Evolutionary conservation across 2,329 filamentous ascomycete genomes (phyloP).

Genomic region (Ophiostoma sp.): DNA sequence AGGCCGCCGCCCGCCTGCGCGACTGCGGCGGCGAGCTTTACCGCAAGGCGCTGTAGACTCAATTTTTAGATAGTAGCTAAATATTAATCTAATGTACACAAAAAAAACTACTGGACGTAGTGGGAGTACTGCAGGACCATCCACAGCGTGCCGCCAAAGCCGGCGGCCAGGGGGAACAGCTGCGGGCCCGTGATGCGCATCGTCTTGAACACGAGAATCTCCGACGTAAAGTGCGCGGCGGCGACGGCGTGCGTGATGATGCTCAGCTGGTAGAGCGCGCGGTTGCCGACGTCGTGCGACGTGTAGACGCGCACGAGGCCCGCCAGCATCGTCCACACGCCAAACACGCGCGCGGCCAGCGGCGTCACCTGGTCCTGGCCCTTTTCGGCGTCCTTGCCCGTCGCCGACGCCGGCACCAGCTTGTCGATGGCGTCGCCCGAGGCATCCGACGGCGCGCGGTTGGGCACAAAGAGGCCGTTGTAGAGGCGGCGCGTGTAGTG

Average conservation of each 20-base stretch:
- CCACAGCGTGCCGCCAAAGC: constrained; percentile 47
- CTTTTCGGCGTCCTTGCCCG: constrained; percentile 43
- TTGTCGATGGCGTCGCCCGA: constrained; percentile 51
- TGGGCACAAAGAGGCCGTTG: constrained; percentile 56
- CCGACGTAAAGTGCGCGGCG: constrained; percentile 69
- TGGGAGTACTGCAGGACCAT: constrained; percentile 62
- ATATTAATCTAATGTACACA: background rate
- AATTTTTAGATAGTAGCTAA: background rate
- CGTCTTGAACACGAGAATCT: constrained; percentile 75
- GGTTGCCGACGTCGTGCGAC: constrained; percentile 71
- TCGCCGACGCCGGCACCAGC: constrained; percentile 42
- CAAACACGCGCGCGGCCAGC: constrained; percentile 73
- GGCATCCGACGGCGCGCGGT: constrained; percentile 41
- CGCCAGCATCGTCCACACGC: constrained; percentile 79
- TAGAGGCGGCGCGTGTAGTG: constrained; percentile 85
- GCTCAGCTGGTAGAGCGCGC: constrained; percentile 70
- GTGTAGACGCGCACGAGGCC: constrained; percentile 75
- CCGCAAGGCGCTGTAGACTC: constrained; percentile 52
- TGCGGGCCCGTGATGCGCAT: constrained; percentile 58
- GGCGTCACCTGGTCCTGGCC: constrained; percentile 61
- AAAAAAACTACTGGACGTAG: constrained; percentile 49
- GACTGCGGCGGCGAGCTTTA: constrained; percentile 78
- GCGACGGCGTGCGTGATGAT: constrained; percentile 79
- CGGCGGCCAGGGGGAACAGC: constrained; percentile 50
- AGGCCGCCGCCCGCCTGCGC: constrained; percentile 74